Evolutionary conservation across 345 rosid genomes (phyloP).

Genomic region (Gossypium stocksii): DNA sequence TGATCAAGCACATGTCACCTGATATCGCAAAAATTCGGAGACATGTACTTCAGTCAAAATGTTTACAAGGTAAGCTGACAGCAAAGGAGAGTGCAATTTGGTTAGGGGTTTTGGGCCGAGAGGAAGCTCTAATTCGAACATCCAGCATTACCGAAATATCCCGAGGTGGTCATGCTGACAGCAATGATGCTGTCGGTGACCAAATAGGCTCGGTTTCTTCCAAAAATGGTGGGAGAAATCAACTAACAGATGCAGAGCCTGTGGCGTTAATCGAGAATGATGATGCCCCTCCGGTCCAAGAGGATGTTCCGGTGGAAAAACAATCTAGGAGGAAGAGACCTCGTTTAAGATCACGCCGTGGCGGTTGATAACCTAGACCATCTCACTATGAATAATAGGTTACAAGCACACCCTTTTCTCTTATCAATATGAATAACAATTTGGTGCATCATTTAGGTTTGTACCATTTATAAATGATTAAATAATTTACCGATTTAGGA

Average conservation of each 20-base stretch:
- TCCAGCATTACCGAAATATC: slow-evolving; percentile 71
- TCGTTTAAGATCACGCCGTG: slow-evolving; percentile 22
- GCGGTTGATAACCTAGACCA: neutral
- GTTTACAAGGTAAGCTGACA: slow-evolving; percentile 12
- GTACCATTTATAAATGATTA: too few relatives aligned
- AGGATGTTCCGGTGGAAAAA: slow-evolving; percentile 39
- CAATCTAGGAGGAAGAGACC: slow-evolving; percentile 43
- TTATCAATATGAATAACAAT: too few relatives aligned
- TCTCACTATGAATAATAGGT: too few relatives aligned
- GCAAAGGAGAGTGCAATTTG: slow-evolving; percentile 10
- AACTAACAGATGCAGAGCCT: slow-evolving; percentile 34
- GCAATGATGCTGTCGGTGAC: slow-evolving; percentile 37
- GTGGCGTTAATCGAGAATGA: slow-evolving; percentile 17
- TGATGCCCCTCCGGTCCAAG: slow-evolving; percentile 25
- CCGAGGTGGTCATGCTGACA: slow-evolving; percentile 34
- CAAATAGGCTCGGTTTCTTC: slow-evolving; percentile 80
- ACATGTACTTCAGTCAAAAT: neutral
- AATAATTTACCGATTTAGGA: too few relatives aligned
- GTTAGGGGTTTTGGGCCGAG: neutral
- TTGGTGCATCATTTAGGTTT: too few relatives aligned
- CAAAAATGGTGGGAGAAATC: slow-evolving; percentile 53
- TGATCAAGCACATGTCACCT: slow-evolving; percentile 57
- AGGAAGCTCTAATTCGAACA: slow-evolving; percentile 56
- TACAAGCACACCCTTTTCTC: too few relatives aligned
- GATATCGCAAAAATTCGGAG: slow-evolving; percentile 23